Base-by-base conservation (phyloP, 148 eudicot species). In the Vaccinium vitisidaea region DNA sequence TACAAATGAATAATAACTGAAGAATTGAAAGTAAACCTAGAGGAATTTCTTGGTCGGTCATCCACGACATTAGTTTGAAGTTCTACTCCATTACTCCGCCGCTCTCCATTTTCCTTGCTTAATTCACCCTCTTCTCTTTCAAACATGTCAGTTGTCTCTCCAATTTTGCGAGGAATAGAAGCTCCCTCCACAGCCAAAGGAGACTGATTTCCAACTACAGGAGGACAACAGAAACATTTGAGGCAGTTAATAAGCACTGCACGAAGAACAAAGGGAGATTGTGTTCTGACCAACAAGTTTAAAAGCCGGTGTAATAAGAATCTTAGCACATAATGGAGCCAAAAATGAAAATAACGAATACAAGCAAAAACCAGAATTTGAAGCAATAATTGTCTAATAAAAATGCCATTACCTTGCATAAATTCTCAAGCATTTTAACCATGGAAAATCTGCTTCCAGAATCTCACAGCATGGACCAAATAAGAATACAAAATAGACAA, bases 41-140 rank as follows among this genome's bases (percentile, higher is more conserved):
- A 91, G 69, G 94, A 91, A 86, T 94, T 94, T 84, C 87, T 88
- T 19, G 91, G 91, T 79, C 86, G 91, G 86, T 93, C 94, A 81
- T 92, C 92, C 58, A 93, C 89, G 85, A 89, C 89, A 88, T 92
- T 88, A 30, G 75, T 85, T 85, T 84, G 92, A 80, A 52, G 89
- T 86, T 90, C 90, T 84, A 82, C 69, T 77, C 95, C 95, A 87
- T 94, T 94, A 88, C 80, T 90, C 83, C 76, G 88, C 78, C 79
- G 93, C 76, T 84, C 90, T 84, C 97, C 99, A 89, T 94, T 96
- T 89, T 92, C 93, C 87, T 80, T 91, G 25, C 90, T 87, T 65
- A 73, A 89, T 85, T 86, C 88, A 76, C 87, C 88, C 82, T 92
- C 96, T 84, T 92, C 92, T 65, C 89, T 83, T 15, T 88, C 98